Conservation (phyloP, 306 rosid species). For the Lathyrus tuberosus region DNA sequence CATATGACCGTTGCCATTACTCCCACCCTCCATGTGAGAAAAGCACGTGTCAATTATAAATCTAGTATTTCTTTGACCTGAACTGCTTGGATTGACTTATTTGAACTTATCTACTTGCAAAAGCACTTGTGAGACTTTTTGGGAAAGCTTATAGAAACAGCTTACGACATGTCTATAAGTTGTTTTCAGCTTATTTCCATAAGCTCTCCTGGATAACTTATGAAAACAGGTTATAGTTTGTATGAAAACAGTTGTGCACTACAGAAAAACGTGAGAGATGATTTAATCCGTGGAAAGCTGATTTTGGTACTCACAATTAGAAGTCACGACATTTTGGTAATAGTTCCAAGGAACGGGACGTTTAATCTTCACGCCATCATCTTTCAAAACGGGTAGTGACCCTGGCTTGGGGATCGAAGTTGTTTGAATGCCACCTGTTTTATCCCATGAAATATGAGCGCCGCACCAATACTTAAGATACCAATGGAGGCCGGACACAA, state of each 20-base stretch:
- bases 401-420: slow-evolving; percentile 81
- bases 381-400: slow-evolving; percentile 70
- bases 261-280: slow-evolving; percentile 18
- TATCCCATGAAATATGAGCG: slow-evolving; percentile 93
- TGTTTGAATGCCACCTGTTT: slow-evolving; percentile 85
- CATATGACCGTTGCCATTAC: background rate
- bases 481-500: slow-evolving; percentile 92
- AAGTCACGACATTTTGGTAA: slow-evolving; percentile 96
- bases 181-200: background rate
- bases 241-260: background rate
- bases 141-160: background rate
- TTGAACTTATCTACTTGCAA: background rate
- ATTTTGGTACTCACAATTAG: slow-evolving; percentile 76
- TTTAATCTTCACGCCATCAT: slow-evolving; percentile 61
- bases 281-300: slow-evolving; percentile 1
- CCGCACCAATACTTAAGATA: slow-evolving; percentile 91
- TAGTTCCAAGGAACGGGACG: slow-evolving; percentile 92
- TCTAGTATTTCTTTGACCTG: no score
- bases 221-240: background rate
- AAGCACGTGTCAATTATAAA: no score
- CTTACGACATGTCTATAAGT: background rate
- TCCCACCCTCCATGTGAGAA: no score
- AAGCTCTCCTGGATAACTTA: background rate
- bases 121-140: background rate
- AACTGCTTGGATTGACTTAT: background rate